Base-by-base conservation (phyloP, 495 filamentous ascomycete genomes). In the Baudoinia panamericana region DNA sequence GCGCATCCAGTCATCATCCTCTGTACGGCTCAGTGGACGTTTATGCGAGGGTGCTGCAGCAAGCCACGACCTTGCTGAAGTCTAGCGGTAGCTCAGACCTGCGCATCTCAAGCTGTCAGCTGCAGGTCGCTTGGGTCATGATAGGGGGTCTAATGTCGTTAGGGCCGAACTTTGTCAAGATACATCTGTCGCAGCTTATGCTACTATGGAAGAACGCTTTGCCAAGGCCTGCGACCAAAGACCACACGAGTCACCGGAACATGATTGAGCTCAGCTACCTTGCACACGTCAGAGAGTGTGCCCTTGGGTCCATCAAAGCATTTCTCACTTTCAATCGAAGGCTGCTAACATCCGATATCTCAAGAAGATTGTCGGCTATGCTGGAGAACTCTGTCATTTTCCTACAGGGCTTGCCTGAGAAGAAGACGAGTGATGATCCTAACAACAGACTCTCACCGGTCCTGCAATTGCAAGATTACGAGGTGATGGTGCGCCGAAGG, bases 81-180 rank as follows among this genome's bases (percentile, higher is more conserved):
- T 86, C 79, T 0, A 95, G 87, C 60, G 79, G 85, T 22, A 83
- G 80, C 51, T 87, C 83, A 9, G 88, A 99, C 49, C 69, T 99
- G 39, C 78, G 92, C 30, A 78, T 88, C 32, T 88, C 88, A 13
- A 81, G 81, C 51, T 93, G 84, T 12, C 90, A 99, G 55, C 85
- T 99, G 25, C 90, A 99, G 51, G 86, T 96, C 4, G 88, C 90
- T 15, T 99, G 90, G 90, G 93, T 93, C 30, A 61, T 99, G 37
- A 92, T 99, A 41, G 90, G 90, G 24, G 90, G 90, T 0, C 62
- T 99, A 18, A 96, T 96, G 92, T 82, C 87, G 5, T 68, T 96
- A 2, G 90, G 90, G 0, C 92, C 92, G 4, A 95, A 93, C 56
- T 99, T 99, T 57, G 88, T 96, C 60, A 99, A 99, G 61, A 96